phyloP scores from a whole-genome alignment of 768 basidiomycete species.

The Amanita muscaria region DNA sequence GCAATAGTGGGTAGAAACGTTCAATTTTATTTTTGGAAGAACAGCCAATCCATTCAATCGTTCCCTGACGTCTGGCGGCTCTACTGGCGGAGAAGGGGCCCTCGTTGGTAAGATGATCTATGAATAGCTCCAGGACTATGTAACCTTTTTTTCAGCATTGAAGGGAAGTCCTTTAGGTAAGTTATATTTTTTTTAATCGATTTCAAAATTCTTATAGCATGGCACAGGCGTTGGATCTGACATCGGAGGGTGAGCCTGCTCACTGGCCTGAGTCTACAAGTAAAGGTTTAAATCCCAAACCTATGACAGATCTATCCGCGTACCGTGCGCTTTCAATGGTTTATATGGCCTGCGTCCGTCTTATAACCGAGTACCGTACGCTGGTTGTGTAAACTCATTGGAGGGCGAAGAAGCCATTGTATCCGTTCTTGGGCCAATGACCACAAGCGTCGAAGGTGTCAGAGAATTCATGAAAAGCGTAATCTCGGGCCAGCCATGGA shows the following conservation, averaged over 20 bases:
- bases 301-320: conserved; percentile 53
- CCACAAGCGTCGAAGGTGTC: conserved; percentile 48
- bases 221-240: conserved; percentile 72
- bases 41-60: conserved; percentile 73
- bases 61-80: conserved; percentile 65
- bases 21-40: conserved; percentile 71
- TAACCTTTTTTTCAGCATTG: conserved; percentile 22
- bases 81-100: conserved; percentile 82
- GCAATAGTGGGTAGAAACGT: conserved; percentile 69
- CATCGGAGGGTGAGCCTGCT: conserved; percentile 52
- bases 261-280: too few relatives aligned
- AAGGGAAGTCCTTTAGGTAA: conserved; percentile 36
- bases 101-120: conserved; percentile 40
- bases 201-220: too few relatives aligned
- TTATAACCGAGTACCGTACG: conserved; percentile 61
- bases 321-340: conserved; percentile 60
- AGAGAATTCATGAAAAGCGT: conserved; percentile 61
- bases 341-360: conserved; percentile 67
- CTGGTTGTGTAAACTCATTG: conserved; percentile 52
- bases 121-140: not conserved
- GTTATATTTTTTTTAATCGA: conserved; percentile 3
- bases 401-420: conserved; percentile 65
- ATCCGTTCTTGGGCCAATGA: conserved; percentile 71
- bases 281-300: not conserved
- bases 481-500: conserved; percentile 53